Evolutionary conservation across 2,329 filamentous ascomycete genomes (phyloP).

Genomic region (Emmonsia crescens): DNA sequence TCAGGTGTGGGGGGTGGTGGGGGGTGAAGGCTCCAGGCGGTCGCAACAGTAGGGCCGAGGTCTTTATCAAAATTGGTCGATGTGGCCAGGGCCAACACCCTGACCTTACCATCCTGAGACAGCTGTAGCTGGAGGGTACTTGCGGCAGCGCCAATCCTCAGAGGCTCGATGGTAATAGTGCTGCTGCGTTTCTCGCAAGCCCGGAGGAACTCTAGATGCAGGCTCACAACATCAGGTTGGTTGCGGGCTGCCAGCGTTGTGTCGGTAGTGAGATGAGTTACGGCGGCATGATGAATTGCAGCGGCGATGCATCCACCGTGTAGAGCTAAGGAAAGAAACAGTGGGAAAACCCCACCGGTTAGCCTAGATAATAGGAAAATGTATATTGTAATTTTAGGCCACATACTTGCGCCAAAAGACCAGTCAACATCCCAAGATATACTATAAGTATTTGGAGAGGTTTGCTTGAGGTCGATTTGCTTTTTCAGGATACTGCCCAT

Average conservation of each 20-base stretch:
- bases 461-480: not conserved
- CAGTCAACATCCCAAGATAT: not conserved
- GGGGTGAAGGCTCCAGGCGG: not conserved
- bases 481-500: not conserved
- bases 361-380: not conserved
- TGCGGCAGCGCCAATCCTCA: not conserved
- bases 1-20: not conserved
- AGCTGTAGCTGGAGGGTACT: not conserved
- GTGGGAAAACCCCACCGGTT: not conserved
- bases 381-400: too few relatives aligned
- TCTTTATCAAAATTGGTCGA: not conserved
- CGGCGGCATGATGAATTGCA: not conserved
- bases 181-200: not conserved
- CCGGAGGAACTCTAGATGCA: not conserved
- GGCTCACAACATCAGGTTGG: not conserved
- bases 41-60: not conserved
- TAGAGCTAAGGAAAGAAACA: not conserved
- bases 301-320: not conserved
- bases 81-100: not conserved
- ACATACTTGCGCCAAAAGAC: not conserved
- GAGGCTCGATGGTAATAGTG: not conserved
- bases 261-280: not conserved
- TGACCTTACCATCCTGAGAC: not conserved
- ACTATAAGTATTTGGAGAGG: not conserved
- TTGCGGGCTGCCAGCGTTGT: not conserved